These are phyloP conservation scores for Deuterostichococcus epilithicus DNA, from an alignment of 139 green algal genomes.

Conservation along the genomic window DNA sequence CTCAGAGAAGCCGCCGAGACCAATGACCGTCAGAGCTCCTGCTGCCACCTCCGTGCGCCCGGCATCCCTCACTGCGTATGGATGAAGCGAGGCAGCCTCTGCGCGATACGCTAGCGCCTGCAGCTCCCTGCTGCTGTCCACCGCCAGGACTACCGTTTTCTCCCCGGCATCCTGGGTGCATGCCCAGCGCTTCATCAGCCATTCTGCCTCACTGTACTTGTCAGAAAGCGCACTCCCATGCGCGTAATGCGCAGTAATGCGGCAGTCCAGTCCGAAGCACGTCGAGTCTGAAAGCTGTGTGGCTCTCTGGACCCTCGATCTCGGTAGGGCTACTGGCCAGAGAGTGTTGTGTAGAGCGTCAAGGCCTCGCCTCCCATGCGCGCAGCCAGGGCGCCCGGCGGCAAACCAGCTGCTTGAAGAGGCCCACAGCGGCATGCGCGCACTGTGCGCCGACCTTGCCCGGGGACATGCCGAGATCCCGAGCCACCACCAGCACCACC, in stretches of 20 bases:
- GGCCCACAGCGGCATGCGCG: conserved; percentile 18
- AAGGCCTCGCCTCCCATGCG: conserved; percentile 17
- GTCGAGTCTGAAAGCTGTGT: too few species aligned
- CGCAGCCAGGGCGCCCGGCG: conserved; percentile 12
- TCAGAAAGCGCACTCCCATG: not conserved
- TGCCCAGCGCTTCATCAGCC: not conserved
- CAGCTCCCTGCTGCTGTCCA: conserved; percentile 2
- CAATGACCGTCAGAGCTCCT: conserved; percentile 20
- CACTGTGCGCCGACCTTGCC: conserved; percentile 24
- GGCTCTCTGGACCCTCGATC: too few species aligned
- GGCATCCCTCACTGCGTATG: conserved; percentile 18
- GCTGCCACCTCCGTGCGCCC: conserved; percentile 15
- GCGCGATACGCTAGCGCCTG: not conserved
- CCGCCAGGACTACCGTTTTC: conserved; percentile 23
- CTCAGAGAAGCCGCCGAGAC: conserved; percentile 13
- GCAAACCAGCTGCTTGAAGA: conserved; percentile 2
- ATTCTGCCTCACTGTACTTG: too few species aligned
- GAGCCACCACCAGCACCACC: conserved; percentile 21
- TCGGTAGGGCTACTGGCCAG: too few species aligned
- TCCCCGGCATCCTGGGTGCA: conserved; percentile 15
- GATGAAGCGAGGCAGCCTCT: conserved; percentile 1
- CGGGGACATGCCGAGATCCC: conserved; percentile 9
- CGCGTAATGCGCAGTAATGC: conserved; percentile 1
- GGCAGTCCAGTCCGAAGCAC: too few species aligned
- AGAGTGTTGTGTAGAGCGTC: too few species aligned